Evolutionary conservation across 305 asterid genomes (phyloP), one percentile per base, ranked within the genome.

Genomic region (Ruellia speciosa): DNA sequence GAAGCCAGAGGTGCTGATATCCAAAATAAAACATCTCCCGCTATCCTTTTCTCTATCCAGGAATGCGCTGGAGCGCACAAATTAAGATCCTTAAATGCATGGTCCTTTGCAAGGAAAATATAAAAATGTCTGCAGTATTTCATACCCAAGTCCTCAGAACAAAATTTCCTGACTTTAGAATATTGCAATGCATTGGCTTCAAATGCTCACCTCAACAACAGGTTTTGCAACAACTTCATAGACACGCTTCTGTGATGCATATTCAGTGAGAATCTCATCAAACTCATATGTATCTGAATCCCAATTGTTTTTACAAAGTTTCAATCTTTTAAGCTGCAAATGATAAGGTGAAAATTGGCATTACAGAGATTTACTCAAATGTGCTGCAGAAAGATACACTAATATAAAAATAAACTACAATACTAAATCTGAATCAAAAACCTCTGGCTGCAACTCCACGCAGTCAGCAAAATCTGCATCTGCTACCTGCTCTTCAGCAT

Each of bases 401-500:
- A 49, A 31, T 12, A 55, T 40, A 17, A 41, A 24, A 65, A 60
- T 41, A 41, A 64, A 72, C 52, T 16, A 47, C 48, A 62, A 54
- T 37, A 40, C 18, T 34, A 24, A 45, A 50, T 56, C 33, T 48
- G 33, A 67, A 43, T 19, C 24, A 59, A 57, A 60, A 51, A 88
- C 99, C 96, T 93, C 99, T 2, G 99, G 96, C 73, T 93, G 97
- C 74, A 86, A 64, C 70, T 93, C 99, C 72, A 93, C 96, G 66
- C 99, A 86, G 80, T 89, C 97, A 74, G 97, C 97, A 83, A 93
- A 93, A 80, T 93, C 99, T 66, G 96, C 93, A 85, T 89, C 99
- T 20, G 97, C 95, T 65, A 57, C 90, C 80, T 75, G 65, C 78
- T 93, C 99, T 74, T 89, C 97, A 28, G 85, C 79, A 78, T 89